These are phyloP conservation scores for Termitomyces sp. DNA, from an alignment of 768 basidiomycete genomes.

Conservation along the genomic window DNA sequence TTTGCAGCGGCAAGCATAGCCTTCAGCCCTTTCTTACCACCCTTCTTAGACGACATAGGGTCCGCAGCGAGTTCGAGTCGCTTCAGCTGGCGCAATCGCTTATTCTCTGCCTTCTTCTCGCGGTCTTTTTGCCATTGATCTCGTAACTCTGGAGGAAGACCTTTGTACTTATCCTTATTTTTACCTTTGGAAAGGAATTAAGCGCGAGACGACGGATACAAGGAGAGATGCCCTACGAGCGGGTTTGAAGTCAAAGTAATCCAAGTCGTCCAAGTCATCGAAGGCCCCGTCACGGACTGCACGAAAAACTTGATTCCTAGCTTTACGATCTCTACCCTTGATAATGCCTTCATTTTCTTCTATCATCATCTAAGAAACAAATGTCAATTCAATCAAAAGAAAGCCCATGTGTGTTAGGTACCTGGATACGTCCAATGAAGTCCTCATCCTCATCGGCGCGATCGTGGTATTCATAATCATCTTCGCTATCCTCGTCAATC, in stretches of 20 bases:
- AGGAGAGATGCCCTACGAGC: slow-evolving; percentile 39
- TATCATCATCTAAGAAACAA: slow-evolving; percentile 42
- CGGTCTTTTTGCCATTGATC: slow-evolving; percentile 81
- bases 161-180: slow-evolving; percentile 46
- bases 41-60: slow-evolving; percentile 54
- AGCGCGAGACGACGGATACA: neutral
- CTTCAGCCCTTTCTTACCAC: slow-evolving; percentile 65
- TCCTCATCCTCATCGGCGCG: slow-evolving; percentile 53
- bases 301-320: slow-evolving; percentile 50
- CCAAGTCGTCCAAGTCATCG: slow-evolving; percentile 28
- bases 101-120: slow-evolving; percentile 72
- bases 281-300: slow-evolving; percentile 55
- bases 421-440: slow-evolving; percentile 50
- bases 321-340: slow-evolving; percentile 36
- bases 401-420: slow-evolving; percentile 19
- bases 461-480: slow-evolving; percentile 19
- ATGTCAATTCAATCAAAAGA: neutral
- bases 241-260: slow-evolving; percentile 24
- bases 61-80: slow-evolving; percentile 56
- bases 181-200: slow-evolving; percentile 23
- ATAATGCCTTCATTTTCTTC: slow-evolving; percentile 54
- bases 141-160: slow-evolving; percentile 51
- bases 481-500: slow-evolving; percentile 26
- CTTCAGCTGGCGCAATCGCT: slow-evolving; percentile 52
- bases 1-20: slow-evolving; percentile 54